Evolutionary conservation across 192 early-diverging fungal genomes (phyloP), one percentile per base, ranked within the genome.

Genomic region (Backusella westeae): DNA sequence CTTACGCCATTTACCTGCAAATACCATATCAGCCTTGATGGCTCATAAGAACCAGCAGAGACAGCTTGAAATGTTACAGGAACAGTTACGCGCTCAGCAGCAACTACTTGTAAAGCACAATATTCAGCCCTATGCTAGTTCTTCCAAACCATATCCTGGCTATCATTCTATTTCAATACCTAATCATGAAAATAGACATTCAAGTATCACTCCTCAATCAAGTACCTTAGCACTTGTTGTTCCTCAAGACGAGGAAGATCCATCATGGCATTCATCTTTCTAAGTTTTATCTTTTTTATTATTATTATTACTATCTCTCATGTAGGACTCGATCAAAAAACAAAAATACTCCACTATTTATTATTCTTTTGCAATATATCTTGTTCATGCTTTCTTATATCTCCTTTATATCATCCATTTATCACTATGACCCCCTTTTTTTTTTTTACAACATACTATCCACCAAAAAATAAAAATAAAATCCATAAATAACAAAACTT

Each of bases 41-140:
- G 80, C 80, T 52, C 80, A 81, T 52, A 77, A 77, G n/a, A 77
- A 74, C 7, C 80, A 81, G 34, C 76, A 81, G 72, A 74, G 69
- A 21, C 76, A 81, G 35, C 52, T 81, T 23, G 36, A 75, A 44
- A 38, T 46, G 36, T 42, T 81, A 17, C 80, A 81, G 67, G 73
- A 78, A 59, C 80, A 81, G 44, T 46, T 81, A 42, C 72, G 73
- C 14, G 34, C 53, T 39, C 80, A 81, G 26, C 80, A 81, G 66
- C 35, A 74, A 41, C 17, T 81, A 6, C 53, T 81, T 14, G 63
- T 68, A 26, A 70, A 78, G 49, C 76, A 81, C n/a, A 76, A 81
- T 36, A 65, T 66, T 34, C 41, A 10, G 12, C 52, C 49, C 0
- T 63, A 26, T 29, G 21, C 21, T 29, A n/a, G 56, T 12, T 63